Percentiles rank a stretch among this genome's conserved stretches.
Evolutionary conservation across 2,329 filamentous ascomycete species (phyloP).

Genomic region (Nigrospora osmanthi): DNA sequence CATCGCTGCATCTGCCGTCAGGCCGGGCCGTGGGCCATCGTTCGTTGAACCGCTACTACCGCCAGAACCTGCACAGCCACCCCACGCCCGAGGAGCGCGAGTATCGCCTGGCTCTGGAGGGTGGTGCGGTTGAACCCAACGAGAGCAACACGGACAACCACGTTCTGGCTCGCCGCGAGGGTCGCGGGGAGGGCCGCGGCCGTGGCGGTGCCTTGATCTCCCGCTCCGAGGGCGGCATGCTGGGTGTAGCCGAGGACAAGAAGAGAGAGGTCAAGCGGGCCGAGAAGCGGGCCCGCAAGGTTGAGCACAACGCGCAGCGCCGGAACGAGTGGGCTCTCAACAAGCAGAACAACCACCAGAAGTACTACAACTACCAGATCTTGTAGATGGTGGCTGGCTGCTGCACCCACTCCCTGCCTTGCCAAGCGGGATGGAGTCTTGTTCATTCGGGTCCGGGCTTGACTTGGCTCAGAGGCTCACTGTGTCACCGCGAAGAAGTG

Average conservation of each 20-base stretch:
- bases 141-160: constrained; percentile 9
- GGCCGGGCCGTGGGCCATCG: constrained; percentile 87
- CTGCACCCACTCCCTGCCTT: not conserved
- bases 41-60: constrained; percentile 79
- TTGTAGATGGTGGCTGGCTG: not conserved
- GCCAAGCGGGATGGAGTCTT: not conserved
- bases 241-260: constrained; percentile 68
- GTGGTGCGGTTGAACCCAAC: constrained; percentile 9
- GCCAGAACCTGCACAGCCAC: constrained; percentile 84
- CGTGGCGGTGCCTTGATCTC: constrained; percentile 50
- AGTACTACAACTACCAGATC: constrained; percentile 45
- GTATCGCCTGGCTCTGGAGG: constrained; percentile 56
- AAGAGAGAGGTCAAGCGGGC: constrained; percentile 58
- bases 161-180: constrained; percentile 26
- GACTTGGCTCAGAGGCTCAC: not conserved
- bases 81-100: constrained; percentile 71
- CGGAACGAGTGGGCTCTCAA: constrained; percentile 64
- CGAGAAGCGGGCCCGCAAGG: constrained; percentile 62
- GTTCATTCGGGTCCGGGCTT: not conserved
- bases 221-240: constrained; percentile 70
- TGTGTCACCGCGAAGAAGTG: not conserved
- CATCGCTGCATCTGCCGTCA: constrained; percentile 86
- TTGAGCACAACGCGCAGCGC: constrained; percentile 53
- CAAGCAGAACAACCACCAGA: constrained; percentile 68
- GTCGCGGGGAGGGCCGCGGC: constrained; percentile 15